Evolutionary conservation across 352 stramenopile species (phyloP).

Genomic region (Plasmopara muralis): DNA sequence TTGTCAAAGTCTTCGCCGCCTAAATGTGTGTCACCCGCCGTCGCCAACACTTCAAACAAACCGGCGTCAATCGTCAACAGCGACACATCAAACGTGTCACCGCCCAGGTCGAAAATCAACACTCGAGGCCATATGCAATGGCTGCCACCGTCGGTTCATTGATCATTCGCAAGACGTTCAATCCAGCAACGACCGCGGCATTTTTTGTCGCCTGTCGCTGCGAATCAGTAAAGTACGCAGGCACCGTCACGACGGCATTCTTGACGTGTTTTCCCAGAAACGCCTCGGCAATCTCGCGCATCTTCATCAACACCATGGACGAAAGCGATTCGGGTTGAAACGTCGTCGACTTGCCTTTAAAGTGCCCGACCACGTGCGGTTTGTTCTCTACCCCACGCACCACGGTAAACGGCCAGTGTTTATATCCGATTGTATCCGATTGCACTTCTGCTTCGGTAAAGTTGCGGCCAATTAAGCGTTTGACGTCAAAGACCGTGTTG

Average conservation of each 20-base stretch:
- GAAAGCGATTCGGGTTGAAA: constrained; percentile 99
- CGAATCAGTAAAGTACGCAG: constrained; percentile 99
- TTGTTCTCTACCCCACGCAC: constrained; percentile 75
- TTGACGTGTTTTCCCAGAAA: constrained; percentile 96
- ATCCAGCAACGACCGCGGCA: constrained; percentile 95
- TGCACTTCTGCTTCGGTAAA: constrained; percentile 97
- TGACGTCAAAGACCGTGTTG: constrained; percentile 99
- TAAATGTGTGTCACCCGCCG: constrained; percentile 99
- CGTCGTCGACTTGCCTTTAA: constrained; percentile 87
- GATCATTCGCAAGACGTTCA: constrained; percentile 99
- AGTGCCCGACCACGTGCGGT: constrained; percentile 90
- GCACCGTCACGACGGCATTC: constrained; percentile 98
- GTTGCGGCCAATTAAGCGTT: constrained; percentile 98
- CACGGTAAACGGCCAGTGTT: constrained; percentile 95
- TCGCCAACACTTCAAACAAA: constrained; percentile 98
- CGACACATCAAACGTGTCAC: constrained; percentile 98
- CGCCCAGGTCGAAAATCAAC: constrained; percentile 96
- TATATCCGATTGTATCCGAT: constrained; percentile 97
- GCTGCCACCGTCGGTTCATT: constrained; percentile 97
- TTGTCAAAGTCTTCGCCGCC: constrained; percentile 99
- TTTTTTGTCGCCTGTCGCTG: constrained; percentile 99
- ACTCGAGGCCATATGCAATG: constrained; percentile 95
- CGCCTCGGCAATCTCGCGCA: constrained; percentile 98
- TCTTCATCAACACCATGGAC: constrained; percentile 98
- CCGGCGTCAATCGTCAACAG: constrained; percentile 97